Base-by-base conservation (phyloP, 345 rosid species). In the Hibiscus mutabilis region DNA sequence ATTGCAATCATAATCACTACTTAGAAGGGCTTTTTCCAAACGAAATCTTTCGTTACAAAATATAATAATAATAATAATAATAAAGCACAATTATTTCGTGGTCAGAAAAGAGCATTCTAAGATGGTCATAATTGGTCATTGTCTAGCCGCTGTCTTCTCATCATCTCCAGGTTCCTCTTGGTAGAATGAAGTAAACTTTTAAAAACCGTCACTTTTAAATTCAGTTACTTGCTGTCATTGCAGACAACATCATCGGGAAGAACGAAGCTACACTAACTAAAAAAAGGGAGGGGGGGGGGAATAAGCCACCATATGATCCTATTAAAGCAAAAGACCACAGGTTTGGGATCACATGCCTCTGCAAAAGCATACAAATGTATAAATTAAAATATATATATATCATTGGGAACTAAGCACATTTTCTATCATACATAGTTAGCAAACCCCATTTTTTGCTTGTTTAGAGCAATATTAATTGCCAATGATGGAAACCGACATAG, bases 401-500 rank as follows among this genome's bases (percentile, higher is more conserved):
- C 52, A 47, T 47, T 49, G n/a, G 19, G 21, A 49, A 49, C 55
- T 15, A 49, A 15, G 55, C 55, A 49, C 55, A 49, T 49, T 49
- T 49, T 14, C n/a, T 49, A 49, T 49, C 18, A n/a, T 49, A 49
- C 55, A 49, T 49, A 49, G 55, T 49, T 49, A 49, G 18, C 55
- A 49, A 49, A 15, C 18, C 5, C 18, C n/a, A 14, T 47, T 44
- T 49, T 15, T 49, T 16, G n/a, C 55, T 49, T 49, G 55, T 49
- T 49, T 49, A 29, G 66, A 69, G 31, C 29, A 71, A 71, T 60
- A 27, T 59, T 59, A 76, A 71, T 61, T 79, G 74, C 78, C 80
- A 75, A 60, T 70, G 62, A 74, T 74, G 76, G 78, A 80, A 81
- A 59, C 79, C 82, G 88, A 86, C 90, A 83, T 52, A 78, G 55